Evolutionary conservation across 75 land plant genomes (phyloP), one percentile per base, ranked within the genome.

Genomic region (Azolla pinnata): DNA sequence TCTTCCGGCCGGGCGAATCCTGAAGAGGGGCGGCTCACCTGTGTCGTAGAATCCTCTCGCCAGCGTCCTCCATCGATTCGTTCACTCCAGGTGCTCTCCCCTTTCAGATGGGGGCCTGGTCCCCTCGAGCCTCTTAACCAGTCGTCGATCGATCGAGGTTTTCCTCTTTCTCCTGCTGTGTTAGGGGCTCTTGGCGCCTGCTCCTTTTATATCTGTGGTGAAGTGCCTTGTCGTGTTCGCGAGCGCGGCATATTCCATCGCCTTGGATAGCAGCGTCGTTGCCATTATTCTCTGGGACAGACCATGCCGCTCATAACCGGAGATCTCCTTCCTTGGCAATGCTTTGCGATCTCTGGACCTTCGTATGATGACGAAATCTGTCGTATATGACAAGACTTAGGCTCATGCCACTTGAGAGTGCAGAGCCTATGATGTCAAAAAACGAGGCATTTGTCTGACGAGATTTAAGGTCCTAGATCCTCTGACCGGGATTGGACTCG

Each of bases 201-300:
- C 40, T 12, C 12, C 40, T 12, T 35, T 35, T 35, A 35, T n/a
- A n/a, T n/a, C 40, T 12, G 40, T 5, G 40, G 40, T 5, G 40
- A 12, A 35, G 10, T 35, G 12, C 40, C 40, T 35, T 5, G 40
- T 5, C 10, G 5, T 35, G 12, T 12, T 12, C 5, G 50, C 4
- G 19, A 20, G 50, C 20, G 50, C 18, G 18, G 50, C 50, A 47
- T 47, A 47, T 47, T 47, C 50, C 50, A 47, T 47, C 50, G 50
- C 50, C 50, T 47, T 47, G 50, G 50, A 47, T 12, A 47, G 50
- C 50, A 47, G 50, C 50, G 50, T 47, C 50, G 50, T 20, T 47
- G 50, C 50, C 7, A 18, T 47, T 47, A 47, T 20, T 47, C 50
- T 47, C 19, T 47, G 50, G 50, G 50, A 47, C 50, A 47, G 50